phyloP scores from a whole-genome alignment of 2,329 filamentous ascomycete genomes.

The Cladosporium sp. region DNA sequence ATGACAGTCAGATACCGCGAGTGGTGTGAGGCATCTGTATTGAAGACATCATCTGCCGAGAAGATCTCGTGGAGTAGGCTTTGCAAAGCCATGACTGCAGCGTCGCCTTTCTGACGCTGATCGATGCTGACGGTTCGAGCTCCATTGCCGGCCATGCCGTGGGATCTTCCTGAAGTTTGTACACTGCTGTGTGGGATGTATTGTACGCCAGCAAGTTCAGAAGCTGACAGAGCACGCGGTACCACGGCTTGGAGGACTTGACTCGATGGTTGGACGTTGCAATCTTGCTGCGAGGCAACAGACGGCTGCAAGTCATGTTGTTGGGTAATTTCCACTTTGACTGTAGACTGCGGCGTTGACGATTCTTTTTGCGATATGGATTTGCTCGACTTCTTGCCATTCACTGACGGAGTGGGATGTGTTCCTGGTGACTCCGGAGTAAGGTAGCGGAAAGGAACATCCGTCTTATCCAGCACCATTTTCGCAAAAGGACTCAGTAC shows the following conservation, averaged over 20 bases:
- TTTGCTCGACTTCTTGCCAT: constrained; percentile 13
- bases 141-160: neutral
- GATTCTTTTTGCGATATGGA: neutral
- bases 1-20: neutral
- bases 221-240: constrained; percentile 30
- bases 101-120: constrained; percentile 78
- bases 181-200: constrained; percentile 22
- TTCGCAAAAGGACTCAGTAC: constrained; percentile 55
- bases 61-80: constrained; percentile 71
- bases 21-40: constrained; percentile 51
- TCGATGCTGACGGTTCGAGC: constrained; percentile 51
- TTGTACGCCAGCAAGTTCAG: constrained; percentile 36
- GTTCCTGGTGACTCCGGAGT: constrained; percentile 32
- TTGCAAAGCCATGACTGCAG: constrained; percentile 69
- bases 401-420: constrained; percentile 3
- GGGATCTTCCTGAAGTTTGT: neutral
- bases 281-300: neutral
- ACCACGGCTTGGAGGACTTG: constrained; percentile 26
- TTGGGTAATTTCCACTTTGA: neutral
- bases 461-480: constrained; percentile 50
- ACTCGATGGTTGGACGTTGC: neutral
- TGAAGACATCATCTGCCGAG: constrained; percentile 71
- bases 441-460: constrained; percentile 39
- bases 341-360: neutral
- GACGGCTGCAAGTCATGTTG: neutral